Percentiles rank a stretch among this genome's conserved stretches.
Conservation (phyloP, 129 eudicot species). For the Flaveria robusta region DNA sequence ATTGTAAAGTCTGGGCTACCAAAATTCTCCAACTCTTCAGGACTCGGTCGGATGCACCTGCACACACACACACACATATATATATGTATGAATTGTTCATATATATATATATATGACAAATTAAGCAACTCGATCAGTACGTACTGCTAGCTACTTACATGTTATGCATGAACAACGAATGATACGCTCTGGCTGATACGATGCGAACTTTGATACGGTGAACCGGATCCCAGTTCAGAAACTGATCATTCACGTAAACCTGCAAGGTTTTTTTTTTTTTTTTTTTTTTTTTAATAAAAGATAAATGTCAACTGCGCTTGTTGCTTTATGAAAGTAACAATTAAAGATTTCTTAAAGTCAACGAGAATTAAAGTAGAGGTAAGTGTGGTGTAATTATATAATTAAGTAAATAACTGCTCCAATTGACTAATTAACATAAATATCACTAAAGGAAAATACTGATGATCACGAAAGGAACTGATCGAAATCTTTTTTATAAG, state of each 20-base stretch:
- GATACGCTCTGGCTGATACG: constrained; percentile 98
- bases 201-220: constrained; percentile 85
- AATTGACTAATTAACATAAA: background rate
- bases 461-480: too few species aligned
- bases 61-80: constrained; percentile 29
- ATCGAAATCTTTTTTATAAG: too few species aligned
- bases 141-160: constrained; percentile 69
- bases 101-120: too few species aligned
- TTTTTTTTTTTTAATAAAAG: background rate
- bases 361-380: background rate
- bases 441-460: background rate
- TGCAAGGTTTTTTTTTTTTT: constrained; percentile 14
- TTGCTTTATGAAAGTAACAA: background rate
- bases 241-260: constrained; percentile 91
- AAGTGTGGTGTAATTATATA: background rate
- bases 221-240: constrained; percentile 86
- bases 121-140: too few species aligned
- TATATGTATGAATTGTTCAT: too few species aligned
- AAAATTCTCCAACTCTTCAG: constrained; percentile 95
- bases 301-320: background rate
- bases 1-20: constrained; percentile 99
- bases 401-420: background rate
- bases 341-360: background rate
- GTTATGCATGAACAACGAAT: constrained; percentile 96
- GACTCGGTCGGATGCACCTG: constrained; percentile 99